Evolutionary conservation across 73 alveolate genomes (phyloP).

Genomic region (Paramecium pentaurelia): DNA sequence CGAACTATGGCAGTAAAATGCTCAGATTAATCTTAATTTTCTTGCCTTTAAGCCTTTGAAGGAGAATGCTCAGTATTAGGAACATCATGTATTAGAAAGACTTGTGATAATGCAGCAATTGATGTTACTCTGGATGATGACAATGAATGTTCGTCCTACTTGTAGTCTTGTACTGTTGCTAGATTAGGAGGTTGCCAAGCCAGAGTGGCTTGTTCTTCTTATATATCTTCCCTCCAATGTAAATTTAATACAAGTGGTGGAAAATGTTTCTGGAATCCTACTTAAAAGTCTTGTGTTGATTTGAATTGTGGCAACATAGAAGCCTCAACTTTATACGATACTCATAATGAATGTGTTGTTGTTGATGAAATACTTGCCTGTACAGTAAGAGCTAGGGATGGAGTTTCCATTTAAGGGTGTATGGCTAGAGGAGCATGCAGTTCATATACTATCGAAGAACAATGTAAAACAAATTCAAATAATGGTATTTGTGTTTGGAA

Average conservation of each 20-base stretch:
- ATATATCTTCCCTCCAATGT: not conserved
- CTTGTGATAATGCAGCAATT: not conserved
- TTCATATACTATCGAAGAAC: not conserved
- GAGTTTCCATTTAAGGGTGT: not conserved
- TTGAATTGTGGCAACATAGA: not conserved
- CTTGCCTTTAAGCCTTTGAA: not conserved
- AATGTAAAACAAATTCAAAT: not conserved
- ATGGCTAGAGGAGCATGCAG: not conserved
- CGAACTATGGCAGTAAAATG: not conserved
- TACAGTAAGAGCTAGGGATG: not conserved
- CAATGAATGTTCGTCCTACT: not conserved
- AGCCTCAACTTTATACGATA: not conserved
- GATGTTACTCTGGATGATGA: not conserved
- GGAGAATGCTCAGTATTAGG: not conserved
- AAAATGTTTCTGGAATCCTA: not conserved
- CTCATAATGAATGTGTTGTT: not conserved
- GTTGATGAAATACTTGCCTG: not conserved
- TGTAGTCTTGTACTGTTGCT: not conserved
- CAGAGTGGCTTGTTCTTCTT: not conserved
- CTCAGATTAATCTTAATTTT: not conserved
- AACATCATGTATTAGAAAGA: not conserved
- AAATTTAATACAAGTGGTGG: not conserved
- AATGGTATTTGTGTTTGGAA: not conserved
- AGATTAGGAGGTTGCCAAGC: not conserved
- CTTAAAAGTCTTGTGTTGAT: not conserved